These are phyloP conservation scores for Phytophthora fragariae DNA, from an alignment of 352 stramenopile genomes.

Conservation along the genomic window DNA sequence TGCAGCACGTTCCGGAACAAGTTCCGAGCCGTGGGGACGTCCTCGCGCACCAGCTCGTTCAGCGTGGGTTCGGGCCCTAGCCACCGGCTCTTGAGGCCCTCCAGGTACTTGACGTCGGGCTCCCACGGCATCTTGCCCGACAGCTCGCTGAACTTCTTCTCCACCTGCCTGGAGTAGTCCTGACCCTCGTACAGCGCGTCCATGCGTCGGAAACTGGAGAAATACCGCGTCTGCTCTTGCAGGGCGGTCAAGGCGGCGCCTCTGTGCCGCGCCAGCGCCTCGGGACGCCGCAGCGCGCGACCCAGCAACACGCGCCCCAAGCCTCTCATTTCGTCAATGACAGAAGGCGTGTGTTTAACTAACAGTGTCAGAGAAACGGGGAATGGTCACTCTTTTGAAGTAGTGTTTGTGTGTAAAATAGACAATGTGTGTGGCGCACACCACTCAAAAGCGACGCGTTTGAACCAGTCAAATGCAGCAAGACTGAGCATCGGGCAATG, in stretches of 20 bases:
- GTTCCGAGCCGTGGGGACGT: conserved; percentile 71
- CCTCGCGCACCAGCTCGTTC: conserved; percentile 84
- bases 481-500: background rate
- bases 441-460: conserved; percentile 25
- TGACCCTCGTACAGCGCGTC: conserved; percentile 78
- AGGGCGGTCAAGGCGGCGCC: background rate
- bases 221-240: conserved; percentile 7
- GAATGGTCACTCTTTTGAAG: conserved; percentile 24
- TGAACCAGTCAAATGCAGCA: conserved; percentile 58
- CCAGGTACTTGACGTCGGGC: conserved; percentile 64
- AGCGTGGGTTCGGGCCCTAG: conserved; percentile 67
- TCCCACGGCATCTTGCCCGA: conserved; percentile 85
- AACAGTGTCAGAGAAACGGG: conserved; percentile 7
- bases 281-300: conserved; percentile 22
- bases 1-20: conserved; percentile 87
- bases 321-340: conserved; percentile 37
- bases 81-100: conserved; percentile 67
- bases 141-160: conserved; percentile 82
- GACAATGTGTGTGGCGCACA: conserved; percentile 10
- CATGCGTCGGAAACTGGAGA: conserved; percentile 36
- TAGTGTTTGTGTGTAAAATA: conserved; percentile 1
- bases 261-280: conserved; percentile 7
- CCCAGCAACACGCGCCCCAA: conserved; percentile 24
- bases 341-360: background rate
- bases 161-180: conserved; percentile 68